A percentile compares a stretch with the other conserved stretches of the same genome.
Evolutionary conservation across 2,329 filamentous ascomycete species (phyloP).

Genomic region (Hypoxylon sp.): DNA sequence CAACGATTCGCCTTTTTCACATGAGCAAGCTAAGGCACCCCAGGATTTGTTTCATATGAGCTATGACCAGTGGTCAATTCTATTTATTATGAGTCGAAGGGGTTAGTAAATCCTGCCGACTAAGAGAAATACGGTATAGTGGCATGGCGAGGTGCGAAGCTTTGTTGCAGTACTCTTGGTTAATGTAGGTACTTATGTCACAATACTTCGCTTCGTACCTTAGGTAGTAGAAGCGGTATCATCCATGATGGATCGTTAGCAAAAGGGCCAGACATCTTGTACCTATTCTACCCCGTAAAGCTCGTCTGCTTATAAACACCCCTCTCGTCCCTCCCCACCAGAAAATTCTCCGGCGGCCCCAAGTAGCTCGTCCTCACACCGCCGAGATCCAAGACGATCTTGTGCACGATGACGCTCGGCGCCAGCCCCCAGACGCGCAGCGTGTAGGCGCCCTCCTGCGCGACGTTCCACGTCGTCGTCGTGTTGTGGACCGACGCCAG

Average conservation of each 20-base stretch:
- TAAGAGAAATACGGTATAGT: too few species aligned
- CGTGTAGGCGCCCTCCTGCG: conserved; percentile 59
- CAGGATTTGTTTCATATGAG: conserved; percentile 28
- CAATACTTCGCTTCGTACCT: too few species aligned
- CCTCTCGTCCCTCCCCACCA: conserved; percentile 55
- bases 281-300: conserved; percentile 49
- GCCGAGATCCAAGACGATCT: conserved; percentile 67
- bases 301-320: conserved; percentile 55
- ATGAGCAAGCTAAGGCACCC: conserved; percentile 16
- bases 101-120: too few species aligned
- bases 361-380: conserved; percentile 66
- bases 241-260: too few species aligned
- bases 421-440: conserved; percentile 64
- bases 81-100: background rate
- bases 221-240: too few species aligned
- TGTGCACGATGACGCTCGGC: conserved; percentile 66
- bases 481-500: conserved; percentile 56
- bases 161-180: too few species aligned
- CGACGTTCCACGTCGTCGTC: conserved; percentile 58
- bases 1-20: conserved; percentile 14
- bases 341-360: conserved; percentile 67
- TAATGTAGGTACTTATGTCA: too few species aligned
- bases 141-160: too few species aligned
- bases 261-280: too few species aligned
- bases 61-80: conserved; percentile 11